phyloP scores from a whole-genome alignment of 495 filamentous ascomycete species.

The Bryoglossum gracile region DNA sequence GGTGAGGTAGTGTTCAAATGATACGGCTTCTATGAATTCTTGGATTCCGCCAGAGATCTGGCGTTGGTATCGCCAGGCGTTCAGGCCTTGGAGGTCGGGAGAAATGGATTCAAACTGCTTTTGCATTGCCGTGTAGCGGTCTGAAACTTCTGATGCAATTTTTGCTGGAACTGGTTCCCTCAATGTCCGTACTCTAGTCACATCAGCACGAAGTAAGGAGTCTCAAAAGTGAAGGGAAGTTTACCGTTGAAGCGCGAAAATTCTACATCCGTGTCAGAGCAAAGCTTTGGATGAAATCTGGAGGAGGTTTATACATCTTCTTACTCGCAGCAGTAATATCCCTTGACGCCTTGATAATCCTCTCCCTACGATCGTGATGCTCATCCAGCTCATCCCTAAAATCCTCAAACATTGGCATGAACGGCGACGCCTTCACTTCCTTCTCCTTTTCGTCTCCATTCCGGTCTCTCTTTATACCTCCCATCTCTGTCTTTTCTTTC shows the following conservation, averaged over 20 bases:
- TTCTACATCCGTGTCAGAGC: conserved; percentile 43
- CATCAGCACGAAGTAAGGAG: no score
- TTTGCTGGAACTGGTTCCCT: conserved; percentile 54
- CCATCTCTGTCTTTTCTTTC: no score
- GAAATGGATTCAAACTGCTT: conserved; percentile 58
- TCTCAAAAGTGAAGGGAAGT: no score
- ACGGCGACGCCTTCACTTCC: conserved; percentile 16
- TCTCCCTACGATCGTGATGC: conserved; percentile 88
- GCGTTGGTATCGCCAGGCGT: conserved; percentile 72
- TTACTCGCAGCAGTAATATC: conserved; percentile 93
- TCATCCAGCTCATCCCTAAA: conserved; percentile 87
- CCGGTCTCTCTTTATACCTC: conserved; percentile 25
- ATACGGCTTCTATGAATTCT: conserved; percentile 72
- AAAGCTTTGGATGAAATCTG: neutral
- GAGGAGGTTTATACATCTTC: conserved; percentile 68
- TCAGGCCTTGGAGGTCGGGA: conserved; percentile 66
- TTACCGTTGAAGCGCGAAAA: conserved; percentile 89
- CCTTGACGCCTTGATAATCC: conserved; percentile 77
- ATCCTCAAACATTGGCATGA: conserved; percentile 72
- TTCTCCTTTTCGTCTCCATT: conserved; percentile 30
- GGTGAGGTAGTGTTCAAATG: conserved; percentile 80
- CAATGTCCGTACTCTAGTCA: conserved; percentile 56
- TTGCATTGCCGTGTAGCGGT: conserved; percentile 58
- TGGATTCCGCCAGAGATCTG: conserved; percentile 75
- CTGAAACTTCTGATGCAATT: conserved; percentile 57